Conservation (phyloP, 2,329 filamentous ascomycete species). For the Albifimbria verrucaria region DNA sequence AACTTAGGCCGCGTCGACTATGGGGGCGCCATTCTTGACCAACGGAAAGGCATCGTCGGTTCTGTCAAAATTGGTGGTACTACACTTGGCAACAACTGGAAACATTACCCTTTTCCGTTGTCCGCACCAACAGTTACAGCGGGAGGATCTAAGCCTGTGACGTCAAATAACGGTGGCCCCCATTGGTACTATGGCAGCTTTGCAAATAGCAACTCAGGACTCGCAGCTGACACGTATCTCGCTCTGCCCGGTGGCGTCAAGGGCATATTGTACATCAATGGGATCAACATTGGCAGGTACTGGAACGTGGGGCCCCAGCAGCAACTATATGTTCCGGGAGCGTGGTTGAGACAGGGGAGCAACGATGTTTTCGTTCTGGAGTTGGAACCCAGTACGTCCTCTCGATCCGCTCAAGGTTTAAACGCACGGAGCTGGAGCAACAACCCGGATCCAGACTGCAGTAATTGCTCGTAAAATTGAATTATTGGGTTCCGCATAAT, state of each 20-base stretch:
- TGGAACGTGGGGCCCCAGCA: conserved; percentile 47
- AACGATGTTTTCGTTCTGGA: not conserved
- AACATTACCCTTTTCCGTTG: conserved; percentile 30
- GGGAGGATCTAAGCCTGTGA: not conserved
- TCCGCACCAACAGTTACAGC: not conserved
- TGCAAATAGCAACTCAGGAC: conserved; percentile 16
- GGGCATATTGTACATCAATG: conserved; percentile 44
- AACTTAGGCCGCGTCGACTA: conserved; percentile 50
- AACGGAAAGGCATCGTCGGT: conserved; percentile 41
- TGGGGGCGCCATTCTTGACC: conserved; percentile 37
- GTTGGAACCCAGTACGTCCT: not conserved
- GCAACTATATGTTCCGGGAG: conserved; percentile 41
- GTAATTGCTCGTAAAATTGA: too few species aligned
- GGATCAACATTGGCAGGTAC: conserved; percentile 41
- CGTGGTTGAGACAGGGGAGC: not conserved
- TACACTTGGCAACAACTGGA: conserved; percentile 31
- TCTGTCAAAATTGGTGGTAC: conserved; percentile 38
- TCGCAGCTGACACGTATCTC: conserved; percentile 37
- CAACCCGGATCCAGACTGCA: not conserved
- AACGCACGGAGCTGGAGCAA: not conserved
- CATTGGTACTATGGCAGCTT: conserved; percentile 20
- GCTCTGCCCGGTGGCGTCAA: conserved; percentile 37
- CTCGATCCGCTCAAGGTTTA: not conserved
- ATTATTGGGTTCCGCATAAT: too few species aligned
- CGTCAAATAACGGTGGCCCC: conserved; percentile 3